Evolutionary conservation across 768 basidiomycete genomes (phyloP).

Genomic region (Russula earlei): DNA sequence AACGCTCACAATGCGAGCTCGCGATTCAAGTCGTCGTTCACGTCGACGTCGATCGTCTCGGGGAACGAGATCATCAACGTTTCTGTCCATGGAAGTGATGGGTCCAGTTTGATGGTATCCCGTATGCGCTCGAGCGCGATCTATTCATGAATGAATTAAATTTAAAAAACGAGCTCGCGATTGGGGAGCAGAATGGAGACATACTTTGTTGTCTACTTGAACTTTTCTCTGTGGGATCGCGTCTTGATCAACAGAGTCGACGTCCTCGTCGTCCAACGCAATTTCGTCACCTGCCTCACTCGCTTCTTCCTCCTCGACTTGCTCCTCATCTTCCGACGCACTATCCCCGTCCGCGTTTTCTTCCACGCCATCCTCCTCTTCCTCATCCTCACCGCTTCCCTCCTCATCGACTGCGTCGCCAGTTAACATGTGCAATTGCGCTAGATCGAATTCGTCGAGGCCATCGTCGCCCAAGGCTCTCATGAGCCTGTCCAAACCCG

Average conservation of each 20-base stretch:
- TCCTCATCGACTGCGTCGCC: constrained; percentile 23
- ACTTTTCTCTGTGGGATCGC: constrained; percentile 74
- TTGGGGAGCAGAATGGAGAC: constrained; percentile 22
- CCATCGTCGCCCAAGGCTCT: constrained; percentile 54
- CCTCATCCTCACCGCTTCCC: constrained; percentile 15
- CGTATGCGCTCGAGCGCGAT: constrained; percentile 74
- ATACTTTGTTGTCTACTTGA: constrained; percentile 71
- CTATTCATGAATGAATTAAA: constrained; percentile 33
- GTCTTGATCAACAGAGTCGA: constrained; percentile 63
- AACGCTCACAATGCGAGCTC: constrained; percentile 87
- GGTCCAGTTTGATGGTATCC: constrained; percentile 64
- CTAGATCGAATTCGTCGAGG: constrained; percentile 53
- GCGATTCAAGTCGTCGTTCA: constrained; percentile 83
- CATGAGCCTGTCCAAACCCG: constrained; percentile 49
- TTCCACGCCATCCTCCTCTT: constrained; percentile 32
- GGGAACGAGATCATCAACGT: constrained; percentile 68
- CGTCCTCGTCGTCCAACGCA: constrained; percentile 60
- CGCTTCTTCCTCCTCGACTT: constrained; percentile 22
- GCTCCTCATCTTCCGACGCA: constrained; percentile 26
- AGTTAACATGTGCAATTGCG: constrained; percentile 39
- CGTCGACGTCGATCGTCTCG: constrained; percentile 61
- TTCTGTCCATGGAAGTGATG: constrained; percentile 76
- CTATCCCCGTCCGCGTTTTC: constrained; percentile 24
- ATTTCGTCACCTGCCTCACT: constrained; percentile 32
- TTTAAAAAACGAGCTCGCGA: not conserved